These are phyloP conservation scores for Quercus mongolica DNA, from an alignment of 306 rosid species.

Conservation along the genomic window DNA sequence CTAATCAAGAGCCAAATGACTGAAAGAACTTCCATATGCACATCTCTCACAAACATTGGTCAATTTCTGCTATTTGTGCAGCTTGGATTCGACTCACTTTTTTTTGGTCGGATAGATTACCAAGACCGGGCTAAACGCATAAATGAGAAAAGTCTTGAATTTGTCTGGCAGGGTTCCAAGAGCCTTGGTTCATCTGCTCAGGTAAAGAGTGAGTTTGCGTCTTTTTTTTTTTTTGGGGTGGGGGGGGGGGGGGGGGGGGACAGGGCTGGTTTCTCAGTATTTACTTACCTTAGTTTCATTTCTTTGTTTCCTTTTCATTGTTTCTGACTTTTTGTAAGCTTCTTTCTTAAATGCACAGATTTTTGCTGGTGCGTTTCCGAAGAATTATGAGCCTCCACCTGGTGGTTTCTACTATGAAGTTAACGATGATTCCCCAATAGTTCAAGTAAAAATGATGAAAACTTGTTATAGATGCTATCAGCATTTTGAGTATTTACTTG, in stretches of 20 bases:
- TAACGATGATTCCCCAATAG: constrained; percentile 46
- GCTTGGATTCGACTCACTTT: constrained; percentile 78
- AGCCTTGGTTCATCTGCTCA: constrained; percentile 72
- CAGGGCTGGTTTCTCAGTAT: background rate
- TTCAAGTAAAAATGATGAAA: constrained; percentile 36
- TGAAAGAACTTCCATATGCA: too few relatives aligned
- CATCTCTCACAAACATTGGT: background rate
- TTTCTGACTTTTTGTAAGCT: constrained; percentile 6
- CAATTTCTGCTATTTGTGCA: constrained; percentile 17
- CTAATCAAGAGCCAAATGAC: background rate
- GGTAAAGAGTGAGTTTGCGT: constrained; percentile 30
- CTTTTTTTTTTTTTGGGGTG: background rate
- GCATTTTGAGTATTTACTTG: constrained; percentile 10
- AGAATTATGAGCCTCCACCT: constrained; percentile 55
- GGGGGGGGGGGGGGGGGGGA: background rate
- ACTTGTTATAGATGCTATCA: constrained; percentile 21
- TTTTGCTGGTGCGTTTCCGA: constrained; percentile 54
- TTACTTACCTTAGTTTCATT: constrained; percentile 1
- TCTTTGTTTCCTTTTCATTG: background rate
- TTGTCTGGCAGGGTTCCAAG: constrained; percentile 76
- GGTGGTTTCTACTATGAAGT: constrained; percentile 57
- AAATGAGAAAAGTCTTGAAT: constrained; percentile 67
- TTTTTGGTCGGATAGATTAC: constrained; percentile 79
- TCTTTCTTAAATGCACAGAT: constrained; percentile 25
- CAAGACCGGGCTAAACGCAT: constrained; percentile 74